Conservation (phyloP, 306 rosid genomes). For the Cicer judaicum region DNA sequence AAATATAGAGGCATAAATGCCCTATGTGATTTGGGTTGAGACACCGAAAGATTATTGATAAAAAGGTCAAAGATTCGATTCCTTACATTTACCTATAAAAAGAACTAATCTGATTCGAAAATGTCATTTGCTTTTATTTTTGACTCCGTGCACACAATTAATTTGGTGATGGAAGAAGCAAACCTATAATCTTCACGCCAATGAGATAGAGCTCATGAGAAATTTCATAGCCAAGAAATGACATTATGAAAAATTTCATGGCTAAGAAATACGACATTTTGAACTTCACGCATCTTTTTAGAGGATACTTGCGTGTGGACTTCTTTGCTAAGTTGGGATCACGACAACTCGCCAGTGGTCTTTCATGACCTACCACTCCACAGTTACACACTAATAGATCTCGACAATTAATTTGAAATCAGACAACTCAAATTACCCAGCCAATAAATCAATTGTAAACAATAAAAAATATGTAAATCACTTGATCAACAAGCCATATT, state of each 20-base stretch:
- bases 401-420: no score
- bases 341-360: background rate
- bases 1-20: background rate
- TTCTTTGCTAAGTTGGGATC: background rate
- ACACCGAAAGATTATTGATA: no score
- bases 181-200: background rate
- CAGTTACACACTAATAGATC: no score
- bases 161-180: background rate
- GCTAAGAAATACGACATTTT: background rate
- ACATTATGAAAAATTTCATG: background rate
- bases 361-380: background rate
- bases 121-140: background rate
- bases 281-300: background rate
- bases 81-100: no score
- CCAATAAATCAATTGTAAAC: background rate
- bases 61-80: no score
- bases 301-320: background rate
- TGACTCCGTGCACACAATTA: background rate
- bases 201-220: background rate
- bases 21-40: no score
- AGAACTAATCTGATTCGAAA: background rate
- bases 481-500: conserved; percentile 51
- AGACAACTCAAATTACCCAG: no score
- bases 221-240: background rate
- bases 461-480: conserved; percentile 30